Evolutionary conservation across 78 protist species (phyloP).

Genomic region (Dictyostelium purpureum): DNA sequence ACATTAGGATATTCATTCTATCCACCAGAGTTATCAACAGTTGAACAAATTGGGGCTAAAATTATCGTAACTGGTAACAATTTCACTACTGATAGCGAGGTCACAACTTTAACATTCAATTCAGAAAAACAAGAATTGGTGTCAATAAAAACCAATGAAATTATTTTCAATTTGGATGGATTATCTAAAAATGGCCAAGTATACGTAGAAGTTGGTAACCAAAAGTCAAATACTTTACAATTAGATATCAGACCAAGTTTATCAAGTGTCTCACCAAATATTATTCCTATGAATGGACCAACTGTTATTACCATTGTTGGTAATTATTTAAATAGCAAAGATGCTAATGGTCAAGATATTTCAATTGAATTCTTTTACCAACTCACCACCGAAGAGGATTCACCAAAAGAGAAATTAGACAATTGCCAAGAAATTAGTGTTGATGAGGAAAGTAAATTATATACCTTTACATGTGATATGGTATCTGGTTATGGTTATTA

Average conservation of each 20-base stretch:
- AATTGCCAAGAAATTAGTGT: not conserved
- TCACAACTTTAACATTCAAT: not conserved
- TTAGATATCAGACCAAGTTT: not conserved
- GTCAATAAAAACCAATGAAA: not conserved
- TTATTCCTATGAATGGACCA: not conserved
- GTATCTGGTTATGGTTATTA: slow-evolving; percentile 10
- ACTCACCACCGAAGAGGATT: not conserved
- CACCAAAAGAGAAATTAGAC: not conserved
- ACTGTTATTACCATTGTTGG: not conserved
- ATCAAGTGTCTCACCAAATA: not conserved
- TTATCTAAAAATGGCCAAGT: not conserved
- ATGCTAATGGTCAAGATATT: not conserved
- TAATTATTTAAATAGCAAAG: not conserved
- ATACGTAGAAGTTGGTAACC: not conserved
- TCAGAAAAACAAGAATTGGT: not conserved
- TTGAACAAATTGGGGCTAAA: not conserved
- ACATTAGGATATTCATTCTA: not conserved
- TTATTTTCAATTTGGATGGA: not conserved
- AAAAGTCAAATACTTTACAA: not conserved
- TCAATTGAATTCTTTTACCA: not conserved
- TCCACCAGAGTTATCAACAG: not conserved
- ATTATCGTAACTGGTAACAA: not conserved
- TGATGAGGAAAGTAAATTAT: no score
- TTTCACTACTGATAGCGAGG: not conserved
- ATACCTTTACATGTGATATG: not conserved